A percentile compares a stretch with the other conserved stretches of the same genome.
phyloP scores from a whole-genome alignment of 106 monocot genomes.

The Narthecium ossifragum region DNA sequence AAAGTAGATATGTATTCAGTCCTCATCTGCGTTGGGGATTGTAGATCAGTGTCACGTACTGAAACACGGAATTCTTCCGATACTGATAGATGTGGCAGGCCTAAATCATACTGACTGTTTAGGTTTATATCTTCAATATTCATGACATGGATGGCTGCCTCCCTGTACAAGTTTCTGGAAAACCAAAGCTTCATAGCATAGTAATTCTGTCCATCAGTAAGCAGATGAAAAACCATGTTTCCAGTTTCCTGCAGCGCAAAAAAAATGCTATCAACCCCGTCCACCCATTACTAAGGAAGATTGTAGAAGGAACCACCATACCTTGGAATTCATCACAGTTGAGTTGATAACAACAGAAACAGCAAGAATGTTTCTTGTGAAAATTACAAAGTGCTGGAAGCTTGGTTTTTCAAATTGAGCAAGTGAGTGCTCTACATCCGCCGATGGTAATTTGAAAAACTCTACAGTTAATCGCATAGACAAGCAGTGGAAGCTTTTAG shows the following conservation, averaged over 20 bases:
- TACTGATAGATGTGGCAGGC: slow-evolving; percentile 19
- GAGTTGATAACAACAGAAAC: slow-evolving; percentile 56
- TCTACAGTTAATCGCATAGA: slow-evolving; percentile 64
- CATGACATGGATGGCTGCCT: slow-evolving; percentile 41
- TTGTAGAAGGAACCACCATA: slow-evolving; percentile 1
- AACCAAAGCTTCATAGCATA: slow-evolving; percentile 86
- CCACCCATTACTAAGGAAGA: not conserved
- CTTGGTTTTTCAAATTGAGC: slow-evolving; percentile 20
- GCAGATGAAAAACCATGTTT: slow-evolving; percentile 63
- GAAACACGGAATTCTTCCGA: slow-evolving; percentile 76
- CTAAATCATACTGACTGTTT: slow-evolving; percentile 13
- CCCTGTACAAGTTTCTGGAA: slow-evolving; percentile 37
- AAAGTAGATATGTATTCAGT: slow-evolving; percentile 75
- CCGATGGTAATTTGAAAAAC: slow-evolving; percentile 29
- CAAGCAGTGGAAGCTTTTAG: slow-evolving; percentile 55
- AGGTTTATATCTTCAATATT: slow-evolving; percentile 55
- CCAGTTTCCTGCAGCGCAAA: slow-evolving; percentile 38
- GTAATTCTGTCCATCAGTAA: slow-evolving; percentile 73
- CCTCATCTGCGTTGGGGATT: slow-evolving; percentile 24
- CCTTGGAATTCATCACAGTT: slow-evolving; percentile 49
- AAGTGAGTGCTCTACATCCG: slow-evolving; percentile 13
- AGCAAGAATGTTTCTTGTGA: slow-evolving; percentile 48
- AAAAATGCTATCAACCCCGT: slow-evolving; percentile 13
- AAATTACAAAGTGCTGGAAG: slow-evolving; percentile 39
- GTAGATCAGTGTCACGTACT: slow-evolving; percentile 17